Base-by-base conservation (phyloP, 148 eudicot species). In the Chenopodium album region DNA sequence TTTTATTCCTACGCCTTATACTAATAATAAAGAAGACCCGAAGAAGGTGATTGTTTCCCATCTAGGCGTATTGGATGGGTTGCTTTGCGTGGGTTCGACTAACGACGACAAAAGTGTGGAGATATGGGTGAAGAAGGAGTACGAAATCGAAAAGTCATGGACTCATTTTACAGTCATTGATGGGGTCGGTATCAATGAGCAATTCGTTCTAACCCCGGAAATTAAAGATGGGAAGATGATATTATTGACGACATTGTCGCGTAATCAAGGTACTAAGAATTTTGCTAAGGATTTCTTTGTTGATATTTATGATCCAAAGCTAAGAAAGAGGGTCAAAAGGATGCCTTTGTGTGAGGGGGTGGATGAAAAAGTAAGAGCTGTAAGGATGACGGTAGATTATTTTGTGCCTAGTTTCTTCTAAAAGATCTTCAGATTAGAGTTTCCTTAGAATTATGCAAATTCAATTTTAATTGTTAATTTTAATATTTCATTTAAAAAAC, bases 61-160 rank as follows among this genome's bases (percentile, higher is more conserved):
- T 12, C 17, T 73, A 32, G 29, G 76, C 29, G 20, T 46, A 23
- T 9, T 73, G 56, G 29, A 73, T 20, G 76, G 59, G 29, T n/a
- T 26, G 29, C 76, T 73, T 46, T 73, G 19, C 28, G 41, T 28
- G 19, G 20, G 76, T 7, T 11, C 17, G 11, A 46, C 14, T 2
- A 41, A 0, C 7, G 7, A 4, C 1, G 16, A 11, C 19, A 26
- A 22, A 9, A 19, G 8, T 2, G 7, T 46, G 7, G 54, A 73
- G 29, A 12, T 73, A 2, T 47, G 76, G 76, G 76, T 73, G 17
- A 73, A 46, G 76, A 73, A 47, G 13, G 76, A 73, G 56, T 73
- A 73, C 13, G 76, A 32, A 7, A 31, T 47, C 0, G 52, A 46
- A 14, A 19, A 73, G 29, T 73, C 76, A 8, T 47, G 76, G 76